Evolutionary conservation across 2,329 filamentous ascomycete genomes (phyloP).

Genomic region (Xylaria sp.): DNA sequence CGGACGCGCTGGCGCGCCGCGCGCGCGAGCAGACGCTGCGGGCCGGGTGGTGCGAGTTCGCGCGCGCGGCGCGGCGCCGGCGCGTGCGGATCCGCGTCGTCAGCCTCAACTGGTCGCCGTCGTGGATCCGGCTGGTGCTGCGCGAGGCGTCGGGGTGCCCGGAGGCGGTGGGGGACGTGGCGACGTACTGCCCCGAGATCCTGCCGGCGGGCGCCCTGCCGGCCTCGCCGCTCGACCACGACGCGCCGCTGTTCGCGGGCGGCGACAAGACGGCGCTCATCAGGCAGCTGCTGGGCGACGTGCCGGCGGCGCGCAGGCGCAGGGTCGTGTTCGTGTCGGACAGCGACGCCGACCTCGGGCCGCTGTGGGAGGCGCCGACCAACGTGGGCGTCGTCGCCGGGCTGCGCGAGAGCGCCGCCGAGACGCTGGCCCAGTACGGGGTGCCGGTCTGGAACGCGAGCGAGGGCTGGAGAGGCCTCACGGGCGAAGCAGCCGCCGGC

Average conservation of each 20-base stretch:
- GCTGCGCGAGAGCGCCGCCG: constrained; percentile 6
- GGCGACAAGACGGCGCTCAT: constrained; percentile 12
- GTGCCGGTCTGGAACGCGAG: constrained; percentile 3
- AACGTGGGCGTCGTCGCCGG: constrained; percentile 17
- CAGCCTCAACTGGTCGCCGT: constrained; percentile 16
- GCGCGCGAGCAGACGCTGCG: constrained; percentile 16
- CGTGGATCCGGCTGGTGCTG: constrained; percentile 15
- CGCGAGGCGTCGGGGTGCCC: constrained; percentile 7
- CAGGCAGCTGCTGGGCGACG: background rate
- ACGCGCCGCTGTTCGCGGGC: constrained; percentile 9
- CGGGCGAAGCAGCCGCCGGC: constrained; percentile 4
- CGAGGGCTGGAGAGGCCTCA: constrained; percentile 15
- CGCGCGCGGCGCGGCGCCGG: constrained; percentile 2
- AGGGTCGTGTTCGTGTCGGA: constrained; percentile 15
- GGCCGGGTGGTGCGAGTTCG: constrained; percentile 15
- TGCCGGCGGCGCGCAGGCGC: background rate
- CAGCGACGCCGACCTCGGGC: constrained; percentile 10
- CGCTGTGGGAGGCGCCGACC: constrained; percentile 12
- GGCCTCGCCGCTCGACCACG: constrained; percentile 3
- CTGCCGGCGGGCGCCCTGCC: constrained; percentile 7
- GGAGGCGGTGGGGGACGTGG: constrained; percentile 4
- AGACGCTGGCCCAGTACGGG: constrained; percentile 8
- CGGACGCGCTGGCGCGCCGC: constrained; percentile 2
- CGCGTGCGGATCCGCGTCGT: constrained; percentile 10
- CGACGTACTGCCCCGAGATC: constrained; percentile 14